Evolutionary conservation across 2,329 filamentous ascomycete species (phyloP), one percentile per base, ranked within the genome.

Genomic region (Didymella exigua): DNA sequence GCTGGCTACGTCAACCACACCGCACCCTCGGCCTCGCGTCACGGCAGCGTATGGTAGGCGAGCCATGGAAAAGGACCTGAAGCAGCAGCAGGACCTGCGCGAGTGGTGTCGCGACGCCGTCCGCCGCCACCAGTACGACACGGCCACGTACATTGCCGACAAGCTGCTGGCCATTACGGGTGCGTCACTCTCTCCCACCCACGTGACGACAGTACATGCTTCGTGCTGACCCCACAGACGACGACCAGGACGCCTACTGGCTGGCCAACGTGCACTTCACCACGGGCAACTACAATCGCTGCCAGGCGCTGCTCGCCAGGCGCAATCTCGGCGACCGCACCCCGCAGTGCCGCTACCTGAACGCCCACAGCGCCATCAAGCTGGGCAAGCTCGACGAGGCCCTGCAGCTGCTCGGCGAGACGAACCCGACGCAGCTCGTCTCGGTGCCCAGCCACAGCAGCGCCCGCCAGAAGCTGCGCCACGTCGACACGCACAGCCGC

Each of bases 261-360:
- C 88, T 99, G 37, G 95, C 95, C n/a, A 93, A 98, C 77, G 91
- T 96, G 31, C 93, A 99, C 77, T 99, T 98, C 78, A 89, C 89
- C 46, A 95, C 91, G 43, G 93, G 91, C 67, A 96, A 98, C 79
- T 97, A 96, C 76, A 95, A 89, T 8, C 89, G 95, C 67, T 93
- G 95, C 2, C 88, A 96, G 67, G 85, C 90, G 21, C 90, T 97
- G 62, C 86, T 99, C 58, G 86, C 88, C 26, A 89, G 91, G 68
- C 89, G 93, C 73, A 90, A 96, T 73, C 85, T 98, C 59, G 85
- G 95, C 65, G 78, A 85, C 38, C 86, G 90, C 66, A 97, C 90
- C 67, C 85, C 92, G 1, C 90, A 92, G 46, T 97, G 93, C 73
- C 88, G 89, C 69, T 99, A 99, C 73, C 87, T 99, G 29, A 91